Percentiles rank a stretch among this genome's conserved stretches.
Conservation (phyloP, 2,329 filamentous ascomycete species). For the Dryadomyces quercivorus region DNA sequence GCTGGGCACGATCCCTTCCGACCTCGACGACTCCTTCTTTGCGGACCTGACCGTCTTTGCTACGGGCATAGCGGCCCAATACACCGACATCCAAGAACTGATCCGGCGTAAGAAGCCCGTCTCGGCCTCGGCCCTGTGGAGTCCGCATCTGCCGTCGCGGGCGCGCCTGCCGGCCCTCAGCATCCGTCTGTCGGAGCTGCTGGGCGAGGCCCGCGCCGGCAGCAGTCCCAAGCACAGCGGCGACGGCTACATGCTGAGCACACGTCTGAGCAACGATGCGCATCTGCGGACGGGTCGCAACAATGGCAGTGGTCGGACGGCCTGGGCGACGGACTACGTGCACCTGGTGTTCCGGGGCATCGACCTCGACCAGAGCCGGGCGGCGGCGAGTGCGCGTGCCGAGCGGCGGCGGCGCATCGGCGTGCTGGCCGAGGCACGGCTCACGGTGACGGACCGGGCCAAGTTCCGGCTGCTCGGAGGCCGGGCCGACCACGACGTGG, state of each 20-base stretch:
- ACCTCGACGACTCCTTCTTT: constrained; percentile 38
- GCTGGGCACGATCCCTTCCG: constrained; percentile 25
- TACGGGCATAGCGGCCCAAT: constrained; percentile 38
- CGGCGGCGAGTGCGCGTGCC: too few relatives aligned
- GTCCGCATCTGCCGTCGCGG: constrained; percentile 26
- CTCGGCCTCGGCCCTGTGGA: constrained; percentile 19
- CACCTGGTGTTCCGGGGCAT: constrained; percentile 43
- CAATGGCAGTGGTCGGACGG: not conserved
- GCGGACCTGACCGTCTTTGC: constrained; percentile 36
- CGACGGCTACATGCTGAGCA: not conserved
- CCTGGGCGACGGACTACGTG: constrained; percentile 48
- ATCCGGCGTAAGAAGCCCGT: constrained; percentile 31
- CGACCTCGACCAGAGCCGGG: constrained; percentile 19
- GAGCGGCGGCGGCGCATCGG: constrained; percentile 16
- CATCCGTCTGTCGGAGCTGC: constrained; percentile 34
- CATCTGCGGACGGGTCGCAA: not conserved
- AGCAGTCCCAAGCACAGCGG: not conserved
- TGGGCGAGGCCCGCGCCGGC: constrained; percentile 6
- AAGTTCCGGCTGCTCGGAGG: constrained; percentile 43
- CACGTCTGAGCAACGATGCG: too few relatives aligned
- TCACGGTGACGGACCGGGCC: constrained; percentile 38
- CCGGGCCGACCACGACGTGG: constrained; percentile 47
- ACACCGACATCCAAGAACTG: constrained; percentile 35
- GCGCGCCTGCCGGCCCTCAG: constrained; percentile 35
- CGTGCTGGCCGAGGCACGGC: constrained; percentile 38